Evolutionary conservation across 352 stramenopile species (phyloP), one percentile per base, ranked within the genome.

Genomic region (Phytopythium ostracodes): DNA sequence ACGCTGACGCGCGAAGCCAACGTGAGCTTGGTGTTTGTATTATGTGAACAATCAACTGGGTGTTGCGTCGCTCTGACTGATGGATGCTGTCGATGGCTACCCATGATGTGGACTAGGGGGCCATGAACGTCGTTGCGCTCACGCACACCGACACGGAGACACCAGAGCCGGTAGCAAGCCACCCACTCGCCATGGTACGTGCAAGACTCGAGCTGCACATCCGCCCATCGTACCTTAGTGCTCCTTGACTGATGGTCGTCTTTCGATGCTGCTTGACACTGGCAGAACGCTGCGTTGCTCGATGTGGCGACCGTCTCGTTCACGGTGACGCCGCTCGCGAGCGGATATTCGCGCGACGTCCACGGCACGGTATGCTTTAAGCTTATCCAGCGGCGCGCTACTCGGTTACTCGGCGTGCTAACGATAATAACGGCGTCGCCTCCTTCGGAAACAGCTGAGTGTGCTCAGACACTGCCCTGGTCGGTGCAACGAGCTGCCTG

Each of bases 261-360:
- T 22, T 0, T 46, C 1, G 18, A 38, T 31, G 5, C 33, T 5
- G 0, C 20, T n/a, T 43, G 31, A 24, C 31, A 38, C 35, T 6
- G 54, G 27, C 56, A 92, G 83, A 78, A 67, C 24, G 58, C 72
- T 2, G 57, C 75, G 9, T 63, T 92, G 14, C 62, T 66, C 1
- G 84, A 92, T n/a, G 66, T 92, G 35, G 69, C 84, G 25, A 89
- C 74, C 0, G 69, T 88, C 38, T 64, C 76, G 4, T 74, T 91
- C 42, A 50, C 66, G 0, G 79, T 81, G 18, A 70, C 78, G n/a
- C 76, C 81, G 6, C 65, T 92, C 7, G 63, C 73, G 1, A 90
- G 74, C 46, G 84, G 84, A 17, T 92, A 91, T 67, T 89, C 76
- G 52, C 89, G 86, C 53, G 84, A 91, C 44, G 79, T 92, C 4